Percentiles rank a stretch among this genome's conserved stretches.
phyloP scores from a whole-genome alignment of 768 basidiomycete species.

The Pleurotus eryngii region DNA sequence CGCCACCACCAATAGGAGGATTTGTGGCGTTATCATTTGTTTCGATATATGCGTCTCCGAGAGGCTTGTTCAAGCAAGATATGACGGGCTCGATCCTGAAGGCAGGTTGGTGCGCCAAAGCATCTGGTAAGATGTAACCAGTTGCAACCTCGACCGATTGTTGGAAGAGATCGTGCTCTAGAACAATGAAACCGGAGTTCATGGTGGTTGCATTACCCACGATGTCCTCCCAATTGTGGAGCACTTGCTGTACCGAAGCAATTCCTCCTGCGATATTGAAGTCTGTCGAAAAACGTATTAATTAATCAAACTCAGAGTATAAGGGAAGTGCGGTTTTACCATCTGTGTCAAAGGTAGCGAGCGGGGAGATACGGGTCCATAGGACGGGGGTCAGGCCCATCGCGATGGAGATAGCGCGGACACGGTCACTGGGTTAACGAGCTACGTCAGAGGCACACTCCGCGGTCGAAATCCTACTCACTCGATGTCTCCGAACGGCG shows the following conservation, averaged over 20 bases:
- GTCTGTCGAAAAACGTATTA: conserved; percentile 39
- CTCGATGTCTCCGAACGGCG: conserved; percentile 82
- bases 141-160: conserved; percentile 83
- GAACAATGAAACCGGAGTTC: conserved; percentile 80
- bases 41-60: conserved; percentile 76
- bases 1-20: conserved; percentile 36
- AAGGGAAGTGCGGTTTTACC: conserved; percentile 31
- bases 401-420: conserved; percentile 76
- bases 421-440: conserved; percentile 59
- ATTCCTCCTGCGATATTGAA: conserved; percentile 75
- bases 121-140: conserved; percentile 83
- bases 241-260: conserved; percentile 53
- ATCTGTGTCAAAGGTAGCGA: conserved; percentile 67
- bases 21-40: conserved; percentile 70
- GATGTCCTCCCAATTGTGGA: conserved; percentile 73
- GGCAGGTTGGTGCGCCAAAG: conserved; percentile 57
- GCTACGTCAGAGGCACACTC: not conserved
- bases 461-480: conserved; percentile 24
- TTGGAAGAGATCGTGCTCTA: conserved; percentile 85
- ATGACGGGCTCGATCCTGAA: conserved; percentile 75
- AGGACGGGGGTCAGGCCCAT: conserved; percentile 85
- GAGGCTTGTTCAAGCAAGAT: conserved; percentile 55
- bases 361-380: conserved; percentile 69
- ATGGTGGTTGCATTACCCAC: conserved; percentile 56
- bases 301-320: not conserved